These are phyloP conservation scores for Larix kaempferi DNA, from an alignment of 75 land plant genomes.

Conservation along the genomic window DNA sequence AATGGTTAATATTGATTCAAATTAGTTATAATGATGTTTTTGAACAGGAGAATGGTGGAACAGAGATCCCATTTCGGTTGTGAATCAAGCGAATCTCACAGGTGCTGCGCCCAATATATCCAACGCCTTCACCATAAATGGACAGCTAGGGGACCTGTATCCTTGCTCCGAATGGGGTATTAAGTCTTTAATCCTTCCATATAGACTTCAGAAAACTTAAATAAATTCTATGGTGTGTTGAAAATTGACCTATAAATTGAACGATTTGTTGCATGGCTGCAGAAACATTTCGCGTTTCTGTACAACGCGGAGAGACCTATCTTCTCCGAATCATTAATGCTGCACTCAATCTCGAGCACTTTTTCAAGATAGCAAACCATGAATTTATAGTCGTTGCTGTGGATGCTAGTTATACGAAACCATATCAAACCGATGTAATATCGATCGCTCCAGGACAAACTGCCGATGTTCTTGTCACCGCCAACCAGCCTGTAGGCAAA, in stretches of 20 bases:
- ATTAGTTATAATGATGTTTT: too few relatives aligned
- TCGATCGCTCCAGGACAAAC: slow-evolving; percentile 67
- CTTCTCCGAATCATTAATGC: slow-evolving; percentile 43
- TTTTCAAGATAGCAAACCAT: slow-evolving; percentile 45
- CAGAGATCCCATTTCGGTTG: slow-evolving; percentile 18
- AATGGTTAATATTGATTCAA: too few relatives aligned
- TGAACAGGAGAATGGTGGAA: slow-evolving; percentile 57
- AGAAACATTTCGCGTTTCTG: slow-evolving; percentile 37
- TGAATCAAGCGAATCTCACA: background rate
- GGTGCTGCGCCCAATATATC: slow-evolving; percentile 30
- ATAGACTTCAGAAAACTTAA: too few relatives aligned
- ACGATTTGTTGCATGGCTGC: background rate
- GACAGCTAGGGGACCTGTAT: slow-evolving; percentile 40
- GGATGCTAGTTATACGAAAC: slow-evolving; percentile 43
- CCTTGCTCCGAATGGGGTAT: slow-evolving; percentile 22
- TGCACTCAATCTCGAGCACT: slow-evolving; percentile 42
- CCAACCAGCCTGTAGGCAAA: slow-evolving; percentile 27
- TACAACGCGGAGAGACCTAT: slow-evolving; percentile 32
- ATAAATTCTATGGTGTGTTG: too few relatives aligned
- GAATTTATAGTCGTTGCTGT: slow-evolving; percentile 28
- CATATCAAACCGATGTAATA: slow-evolving; percentile 32
- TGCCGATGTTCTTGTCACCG: slow-evolving; percentile 42
- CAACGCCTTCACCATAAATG: slow-evolving; percentile 40
- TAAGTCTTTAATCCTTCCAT: background rate
- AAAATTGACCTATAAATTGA: too few relatives aligned